Evolutionary conservation across 176 grass and related monocot species (phyloP).

Genomic region (Triticum urartu): DNA sequence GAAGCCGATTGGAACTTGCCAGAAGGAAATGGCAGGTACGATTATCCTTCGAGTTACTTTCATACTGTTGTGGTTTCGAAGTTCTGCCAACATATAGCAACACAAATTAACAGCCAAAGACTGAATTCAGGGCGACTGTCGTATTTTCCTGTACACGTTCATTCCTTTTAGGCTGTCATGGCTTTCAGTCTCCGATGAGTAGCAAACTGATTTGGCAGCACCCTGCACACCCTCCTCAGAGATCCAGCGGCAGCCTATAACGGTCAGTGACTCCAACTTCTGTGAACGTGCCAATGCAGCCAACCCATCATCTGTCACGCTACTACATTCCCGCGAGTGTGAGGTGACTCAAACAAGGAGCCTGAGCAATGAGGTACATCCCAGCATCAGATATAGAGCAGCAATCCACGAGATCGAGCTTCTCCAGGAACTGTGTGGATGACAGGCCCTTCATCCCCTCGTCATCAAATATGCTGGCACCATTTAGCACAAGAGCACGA

Average conservation of each 20-base stretch:
- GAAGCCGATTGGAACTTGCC: not conserved
- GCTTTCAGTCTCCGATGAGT: not conserved
- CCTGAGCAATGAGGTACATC: constrained; percentile 12
- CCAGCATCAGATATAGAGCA: constrained; percentile 43
- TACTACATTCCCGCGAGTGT: constrained; percentile 44
- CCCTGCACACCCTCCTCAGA: constrained; percentile 48
- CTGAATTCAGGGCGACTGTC: not conserved
- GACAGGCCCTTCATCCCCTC: constrained; percentile 48
- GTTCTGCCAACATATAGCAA: not conserved
- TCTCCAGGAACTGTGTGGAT: constrained; percentile 44
- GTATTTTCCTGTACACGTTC: not conserved
- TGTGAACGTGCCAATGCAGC: constrained; percentile 17
- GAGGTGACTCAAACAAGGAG: constrained; percentile 42
- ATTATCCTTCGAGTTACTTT: not conserved
- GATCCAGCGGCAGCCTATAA: constrained; percentile 43
- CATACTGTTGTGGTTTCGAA: not conserved
- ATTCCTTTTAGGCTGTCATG: constrained; percentile 10
- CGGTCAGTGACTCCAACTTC: constrained; percentile 49
- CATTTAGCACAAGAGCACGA: constrained; percentile 46
- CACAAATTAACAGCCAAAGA: not conserved
- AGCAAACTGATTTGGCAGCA: constrained; percentile 42
- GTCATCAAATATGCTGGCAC: constrained; percentile 43
- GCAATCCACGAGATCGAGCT: constrained; percentile 51
- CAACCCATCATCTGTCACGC: constrained; percentile 48
- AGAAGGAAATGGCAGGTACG: not conserved